Conservation (phyloP, 2,329 filamentous ascomycete species). For the Pezicula radicicola region DNA sequence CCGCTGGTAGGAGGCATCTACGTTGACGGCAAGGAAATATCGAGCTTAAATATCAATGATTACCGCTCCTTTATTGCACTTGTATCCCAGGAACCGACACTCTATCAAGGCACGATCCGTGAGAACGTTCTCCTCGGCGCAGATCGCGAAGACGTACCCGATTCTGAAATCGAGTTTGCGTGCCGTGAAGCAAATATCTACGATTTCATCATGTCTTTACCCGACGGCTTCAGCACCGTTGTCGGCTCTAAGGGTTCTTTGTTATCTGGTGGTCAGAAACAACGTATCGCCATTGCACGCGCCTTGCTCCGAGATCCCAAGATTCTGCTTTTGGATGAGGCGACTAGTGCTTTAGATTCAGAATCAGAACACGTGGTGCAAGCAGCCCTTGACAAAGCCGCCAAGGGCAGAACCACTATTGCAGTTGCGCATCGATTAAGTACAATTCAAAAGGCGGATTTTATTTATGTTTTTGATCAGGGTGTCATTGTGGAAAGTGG, state of each 20-base stretch:
- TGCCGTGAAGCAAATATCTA: conserved; percentile 91
- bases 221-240: conserved; percentile 80
- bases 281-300: conserved; percentile 86
- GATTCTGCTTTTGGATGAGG: conserved; percentile 71
- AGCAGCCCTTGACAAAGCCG: conserved; percentile 75
- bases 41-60: conserved; percentile 75
- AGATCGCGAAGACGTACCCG: conserved; percentile 49
- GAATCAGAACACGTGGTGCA: conserved; percentile 80
- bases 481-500: conserved; percentile 83
- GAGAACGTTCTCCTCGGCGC: conserved; percentile 87
- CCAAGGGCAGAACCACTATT: conserved; percentile 84
- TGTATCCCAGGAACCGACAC: conserved; percentile 88
- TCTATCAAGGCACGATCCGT: conserved; percentile 88
- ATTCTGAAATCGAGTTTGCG: conserved; percentile 74
- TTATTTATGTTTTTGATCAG: conserved; percentile 93
- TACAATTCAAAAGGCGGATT: conserved; percentile 91
- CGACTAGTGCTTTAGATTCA: conserved; percentile 73
- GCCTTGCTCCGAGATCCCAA: conserved; percentile 89
- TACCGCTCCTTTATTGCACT: conserved; percentile 83
- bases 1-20: conserved; percentile 76
- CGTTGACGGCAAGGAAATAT: conserved; percentile 81
- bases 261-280: conserved; percentile 88
- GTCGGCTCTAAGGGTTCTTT: conserved; percentile 86
- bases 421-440: conserved; percentile 89
- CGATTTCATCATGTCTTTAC: conserved; percentile 83